A percentile compares a stretch with the other conserved stretches of the same genome.
phyloP scores from a whole-genome alignment of 2,329 filamentous ascomycete genomes.

The Ophiocordyceps camponoti-leonardi region DNA sequence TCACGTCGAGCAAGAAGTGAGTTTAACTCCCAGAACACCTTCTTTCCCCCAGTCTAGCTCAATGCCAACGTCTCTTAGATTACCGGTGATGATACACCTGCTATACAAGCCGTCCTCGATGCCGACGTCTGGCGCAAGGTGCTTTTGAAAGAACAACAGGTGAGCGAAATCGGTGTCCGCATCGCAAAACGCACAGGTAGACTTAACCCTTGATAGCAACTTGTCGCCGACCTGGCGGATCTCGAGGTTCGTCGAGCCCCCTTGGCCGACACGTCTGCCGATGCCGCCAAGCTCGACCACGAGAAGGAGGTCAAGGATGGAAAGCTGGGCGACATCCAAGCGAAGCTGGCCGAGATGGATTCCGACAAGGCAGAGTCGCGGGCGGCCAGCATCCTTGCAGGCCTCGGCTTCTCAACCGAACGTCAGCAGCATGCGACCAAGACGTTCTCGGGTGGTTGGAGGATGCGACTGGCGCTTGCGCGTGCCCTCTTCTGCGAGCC shows the following conservation, averaged over 20 bases:
- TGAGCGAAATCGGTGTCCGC: slow-evolving; percentile 21
- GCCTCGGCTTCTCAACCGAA: slow-evolving; percentile 90
- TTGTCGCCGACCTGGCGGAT: slow-evolving; percentile 54
- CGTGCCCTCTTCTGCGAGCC: slow-evolving; percentile 96
- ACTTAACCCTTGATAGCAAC: slow-evolving; percentile 35
- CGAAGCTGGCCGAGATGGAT: slow-evolving; percentile 94
- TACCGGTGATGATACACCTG: slow-evolving; percentile 85
- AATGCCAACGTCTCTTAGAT: slow-evolving; percentile 36
- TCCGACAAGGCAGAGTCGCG: slow-evolving; percentile 95
- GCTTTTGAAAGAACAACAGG: slow-evolving; percentile 71
- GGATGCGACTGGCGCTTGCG: slow-evolving; percentile 91
- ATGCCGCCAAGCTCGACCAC: slow-evolving; percentile 69
- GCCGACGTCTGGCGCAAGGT: slow-evolving; percentile 98
- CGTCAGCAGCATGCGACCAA: slow-evolving; percentile 85
- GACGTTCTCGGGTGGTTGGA: slow-evolving; percentile 98
- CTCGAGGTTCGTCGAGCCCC: slow-evolving; percentile 63
- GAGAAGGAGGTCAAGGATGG: slow-evolving; percentile 82
- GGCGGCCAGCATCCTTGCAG: slow-evolving; percentile 88
- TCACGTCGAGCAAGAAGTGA: slow-evolving; percentile 92
- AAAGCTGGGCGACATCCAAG: slow-evolving; percentile 79
- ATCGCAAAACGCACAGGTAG: slow-evolving; percentile 9
- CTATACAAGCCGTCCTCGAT: slow-evolving; percentile 86
- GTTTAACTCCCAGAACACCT: too few species aligned
- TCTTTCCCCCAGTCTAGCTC: background rate
- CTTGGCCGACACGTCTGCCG: slow-evolving; percentile 80